Evolutionary conservation across 495 filamentous ascomycete species (phyloP), one percentile per base, ranked within the genome.

Genomic region (Cercophora samala): DNA sequence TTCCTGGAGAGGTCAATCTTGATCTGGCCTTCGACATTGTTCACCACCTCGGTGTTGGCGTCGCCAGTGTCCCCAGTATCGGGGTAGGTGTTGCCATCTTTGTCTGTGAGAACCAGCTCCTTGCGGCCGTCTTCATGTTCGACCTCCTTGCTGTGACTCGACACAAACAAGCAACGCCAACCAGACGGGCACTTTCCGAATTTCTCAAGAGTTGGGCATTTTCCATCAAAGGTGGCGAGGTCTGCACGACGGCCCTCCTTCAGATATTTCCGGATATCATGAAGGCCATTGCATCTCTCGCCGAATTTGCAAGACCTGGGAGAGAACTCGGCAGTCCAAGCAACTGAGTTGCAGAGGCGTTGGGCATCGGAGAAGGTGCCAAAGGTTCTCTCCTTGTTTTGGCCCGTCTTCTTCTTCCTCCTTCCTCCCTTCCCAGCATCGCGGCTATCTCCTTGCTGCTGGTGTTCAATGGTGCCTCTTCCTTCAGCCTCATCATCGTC

Each of bases 121-220:
- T 89, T 91, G 65, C 85, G 84, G 6, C 92, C 93, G 75, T 95
- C 93, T 58, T 86, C 86, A 5, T 79, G 85, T 61, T 89, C 85
- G 25, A 90, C 75, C 77, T 97, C 92, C 61, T 87, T 82, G 67
- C 89, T 91, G 75, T 99, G 95, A 51, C 90, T 92, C 61, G 82
- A 82, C 18, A 91, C 89, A 72, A 96, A 93, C 15, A 94, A 91
- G 75, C 95, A 99, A 72, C 90, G 96, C 93, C 93, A 99, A 1
- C 95, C 95, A 18, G 88, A 84, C 62, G 80, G 78, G 71, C 95
- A 99, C 69, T 81, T 86, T 37, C 95, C 96, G 25, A 85, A 82
- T 9, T 80, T 83, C 70, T 93, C 88, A 79, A 84, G 97, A 17
- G 93, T 83, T 0, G 93, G 93, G 74, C 95, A 99, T 23, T 88